phyloP scores from a whole-genome alignment of 805 yeast genomes.

The Starmerella stigmatis region DNA sequence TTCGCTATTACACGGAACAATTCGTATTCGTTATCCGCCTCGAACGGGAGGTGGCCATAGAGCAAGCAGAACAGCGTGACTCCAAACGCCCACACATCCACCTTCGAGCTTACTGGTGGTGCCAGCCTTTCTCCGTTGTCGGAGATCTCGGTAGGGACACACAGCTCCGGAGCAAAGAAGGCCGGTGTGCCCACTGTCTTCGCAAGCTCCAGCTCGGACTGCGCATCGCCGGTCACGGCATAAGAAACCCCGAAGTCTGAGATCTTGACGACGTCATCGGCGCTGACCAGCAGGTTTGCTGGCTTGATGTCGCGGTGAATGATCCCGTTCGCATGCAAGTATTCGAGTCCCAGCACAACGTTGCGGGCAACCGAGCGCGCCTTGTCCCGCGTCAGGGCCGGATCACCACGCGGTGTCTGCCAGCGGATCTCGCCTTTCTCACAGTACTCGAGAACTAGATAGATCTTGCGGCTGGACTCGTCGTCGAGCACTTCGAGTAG shows the following conservation, averaged over 20 bases:
- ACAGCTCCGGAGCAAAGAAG: slow-evolving; percentile 87
- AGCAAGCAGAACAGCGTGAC: slow-evolving; percentile 79
- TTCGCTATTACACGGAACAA: slow-evolving; percentile 72
- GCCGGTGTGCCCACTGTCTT: slow-evolving; percentile 98
- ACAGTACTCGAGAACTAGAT: slow-evolving; percentile 78
- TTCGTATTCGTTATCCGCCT: slow-evolving; percentile 76
- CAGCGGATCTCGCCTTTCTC: slow-evolving; percentile 86
- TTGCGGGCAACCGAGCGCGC: slow-evolving; percentile 69
- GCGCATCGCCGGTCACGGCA: slow-evolving; percentile 40
- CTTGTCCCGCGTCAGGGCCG: slow-evolving; percentile 56
- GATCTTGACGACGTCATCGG: slow-evolving; percentile 69
- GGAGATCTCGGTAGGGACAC: slow-evolving; percentile 30
- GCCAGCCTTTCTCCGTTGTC: slow-evolving; percentile 19
- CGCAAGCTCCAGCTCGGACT: slow-evolving; percentile 68
- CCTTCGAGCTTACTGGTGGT: slow-evolving; percentile 61
- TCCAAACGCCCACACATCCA: slow-evolving; percentile 97
- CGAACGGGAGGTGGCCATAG: slow-evolving; percentile 82
- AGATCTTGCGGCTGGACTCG: slow-evolving; percentile 68
- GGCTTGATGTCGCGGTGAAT: slow-evolving; percentile 95
- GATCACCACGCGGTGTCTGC: slow-evolving; percentile 50
- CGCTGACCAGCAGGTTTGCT: slow-evolving; percentile 68
- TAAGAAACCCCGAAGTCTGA: slow-evolving; percentile 96
- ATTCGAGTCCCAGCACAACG: slow-evolving; percentile 78
- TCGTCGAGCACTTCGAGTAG: slow-evolving; percentile 84
- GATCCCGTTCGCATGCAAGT: slow-evolving; percentile 64